These are phyloP conservation scores for Huntiella moniliformis DNA, from an alignment of 2,329 filamentous ascomycete species.

Conservation along the genomic window DNA sequence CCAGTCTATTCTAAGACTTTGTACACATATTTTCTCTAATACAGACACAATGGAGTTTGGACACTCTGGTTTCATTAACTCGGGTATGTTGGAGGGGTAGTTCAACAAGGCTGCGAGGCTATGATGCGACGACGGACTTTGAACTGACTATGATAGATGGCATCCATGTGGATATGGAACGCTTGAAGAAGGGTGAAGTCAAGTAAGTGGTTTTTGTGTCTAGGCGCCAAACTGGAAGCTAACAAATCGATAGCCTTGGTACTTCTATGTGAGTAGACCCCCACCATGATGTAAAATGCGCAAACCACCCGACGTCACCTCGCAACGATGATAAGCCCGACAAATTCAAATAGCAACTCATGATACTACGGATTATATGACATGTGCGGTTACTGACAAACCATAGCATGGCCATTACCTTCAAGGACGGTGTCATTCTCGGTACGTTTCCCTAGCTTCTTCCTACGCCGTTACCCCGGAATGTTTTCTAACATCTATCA, in stretches of 20 bases:
- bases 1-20: not conserved
- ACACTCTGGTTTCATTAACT: constrained; percentile 40
- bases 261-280: constrained; percentile 67
- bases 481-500: not conserved
- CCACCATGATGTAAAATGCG: not conserved
- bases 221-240: not conserved
- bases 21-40: no score
- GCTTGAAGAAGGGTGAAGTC: constrained; percentile 95
- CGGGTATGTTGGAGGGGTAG: constrained; percentile 29
- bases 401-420: constrained; percentile 88
- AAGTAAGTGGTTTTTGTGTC: constrained; percentile 47
- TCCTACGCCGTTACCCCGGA: no score
- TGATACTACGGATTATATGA: constrained; percentile 13
- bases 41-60: constrained; percentile 38
- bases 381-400: constrained; percentile 14
- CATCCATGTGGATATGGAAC: constrained; percentile 97
- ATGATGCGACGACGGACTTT: not conserved
- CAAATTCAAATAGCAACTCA: not conserved
- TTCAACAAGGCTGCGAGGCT: constrained; percentile 12
- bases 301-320: not conserved
- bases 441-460: constrained; percentile 27
- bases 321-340: constrained; percentile 10
- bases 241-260: constrained; percentile 48
- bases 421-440: constrained; percentile 94
- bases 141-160: constrained; percentile 48